Evolutionary conservation across 2,329 filamentous ascomycete genomes (phyloP).

Genomic region (Cordyceps militaris): DNA sequence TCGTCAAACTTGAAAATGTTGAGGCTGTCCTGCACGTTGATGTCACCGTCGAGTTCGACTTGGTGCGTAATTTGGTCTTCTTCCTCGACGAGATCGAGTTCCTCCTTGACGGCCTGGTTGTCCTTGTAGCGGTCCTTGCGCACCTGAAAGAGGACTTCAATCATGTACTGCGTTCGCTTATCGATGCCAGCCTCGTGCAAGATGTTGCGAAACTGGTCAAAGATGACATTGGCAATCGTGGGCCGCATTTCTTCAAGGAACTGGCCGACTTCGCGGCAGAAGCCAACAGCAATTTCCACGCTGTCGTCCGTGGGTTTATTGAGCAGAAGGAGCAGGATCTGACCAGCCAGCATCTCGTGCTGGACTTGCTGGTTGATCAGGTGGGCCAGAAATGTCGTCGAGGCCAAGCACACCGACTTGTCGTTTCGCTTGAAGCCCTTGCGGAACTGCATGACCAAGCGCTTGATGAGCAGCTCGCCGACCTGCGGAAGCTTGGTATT

Average conservation of each 20-base stretch:
- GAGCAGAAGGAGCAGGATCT: slow-evolving; percentile 85
- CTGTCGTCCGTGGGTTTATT: slow-evolving; percentile 96
- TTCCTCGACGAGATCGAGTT: slow-evolving; percentile 91
- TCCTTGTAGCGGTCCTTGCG: slow-evolving; percentile 96
- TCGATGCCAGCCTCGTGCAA: slow-evolving; percentile 96
- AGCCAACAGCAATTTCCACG: slow-evolving; percentile 91
- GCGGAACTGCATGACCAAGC: slow-evolving; percentile 84
- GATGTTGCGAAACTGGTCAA: slow-evolving; percentile 92
- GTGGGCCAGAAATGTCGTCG: slow-evolving; percentile 91
- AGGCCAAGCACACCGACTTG: slow-evolving; percentile 89
- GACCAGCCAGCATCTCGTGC: slow-evolving; percentile 85
- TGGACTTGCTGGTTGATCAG: slow-evolving; percentile 94
- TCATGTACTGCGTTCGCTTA: slow-evolving; percentile 98
- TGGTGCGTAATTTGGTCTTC: slow-evolving; percentile 96
- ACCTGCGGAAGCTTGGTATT: slow-evolving; percentile 96
- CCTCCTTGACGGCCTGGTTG: slow-evolving; percentile 81
- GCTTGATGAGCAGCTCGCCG: slow-evolving; percentile 79
- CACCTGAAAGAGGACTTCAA: slow-evolving; percentile 94
- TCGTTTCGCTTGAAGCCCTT: slow-evolving; percentile 96
- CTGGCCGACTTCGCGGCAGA: slow-evolving; percentile 88
- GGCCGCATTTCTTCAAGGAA: slow-evolving; percentile 94
- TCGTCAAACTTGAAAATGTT: slow-evolving; percentile 95
- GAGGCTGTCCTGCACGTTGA: slow-evolving; percentile 77
- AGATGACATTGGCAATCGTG: slow-evolving; percentile 80
- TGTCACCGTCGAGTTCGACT: slow-evolving; percentile 71